Evolutionary conservation across 2,329 filamentous ascomycete genomes (phyloP), one percentile per base, ranked within the genome.

Genomic region (Beauveria bassiana): DNA sequence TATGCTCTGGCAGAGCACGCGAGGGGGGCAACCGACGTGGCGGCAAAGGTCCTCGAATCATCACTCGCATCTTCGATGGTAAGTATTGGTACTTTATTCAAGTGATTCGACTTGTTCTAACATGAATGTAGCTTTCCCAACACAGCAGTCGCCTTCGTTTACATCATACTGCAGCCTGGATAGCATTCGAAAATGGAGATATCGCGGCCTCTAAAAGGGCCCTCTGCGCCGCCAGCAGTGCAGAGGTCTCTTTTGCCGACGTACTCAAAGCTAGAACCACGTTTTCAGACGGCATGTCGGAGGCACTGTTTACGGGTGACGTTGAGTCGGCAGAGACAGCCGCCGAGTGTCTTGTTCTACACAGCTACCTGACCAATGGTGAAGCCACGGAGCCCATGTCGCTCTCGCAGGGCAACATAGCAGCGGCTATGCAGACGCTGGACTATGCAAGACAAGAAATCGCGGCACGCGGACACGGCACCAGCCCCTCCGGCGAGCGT

Each of bases 1-100:
- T 96, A 93, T 69, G 90, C 88, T 0, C 74, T 91, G 16, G 84
- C 91, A 3, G 90, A 96, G 72, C 79, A 75, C 65, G 76, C 78
- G 1, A 81, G 80, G 34, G 83, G 80, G 0, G 86, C 88, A 26
- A 66, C 70, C 1, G 78, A 83, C 0, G 76, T 84, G 52, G 86
- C 88, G 5, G 75, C 79, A 24, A 85, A 84, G 57, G 86, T 95
- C 0, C 82, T 93, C 67, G 71, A 79, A 1, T 87, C 88, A 1
- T 87, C 90, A 1, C 76, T 91, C 3, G 62, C 68, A 34, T 67
- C 75, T 12, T 59, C 68, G 10, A 66, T 68, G 47, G 74, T 75
- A 66, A 67, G 72, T 68, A 4, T 6, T 16, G 12, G 9, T 1
- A 26, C 3, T 8, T 28, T 6, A 7, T 7, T 18, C 3, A 9